Evolutionary conservation across 75 land plant genomes (phyloP), one percentile per base, ranked within the genome.

Genomic region (Ceratopteris richardii): DNA sequence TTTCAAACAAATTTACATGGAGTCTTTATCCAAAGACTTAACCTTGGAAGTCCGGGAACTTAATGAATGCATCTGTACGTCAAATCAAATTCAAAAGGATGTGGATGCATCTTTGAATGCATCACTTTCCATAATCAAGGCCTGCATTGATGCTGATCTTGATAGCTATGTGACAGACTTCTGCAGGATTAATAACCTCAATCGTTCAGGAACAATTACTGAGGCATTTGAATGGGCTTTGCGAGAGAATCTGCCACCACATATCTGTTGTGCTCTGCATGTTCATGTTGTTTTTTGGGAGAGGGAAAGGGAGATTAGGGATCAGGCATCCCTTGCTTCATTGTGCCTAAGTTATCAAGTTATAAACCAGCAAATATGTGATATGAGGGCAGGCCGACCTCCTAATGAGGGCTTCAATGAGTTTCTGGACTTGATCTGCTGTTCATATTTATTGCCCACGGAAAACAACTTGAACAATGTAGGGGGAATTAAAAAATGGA

Each of bases 201-300:
- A 66, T 30, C 41, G 28, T 36, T 57, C 36, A 19, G 60, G 46
- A 24, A 25, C 29, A 1, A 27, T 47, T 12, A 46, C 25, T 17
- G 48, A 42, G 19, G 51, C 68, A 21, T 56, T 66, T 28, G 68
- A 66, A 33, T 66, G 68, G 68, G 68, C 56, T 5, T 24, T 66
- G 31, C 54, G 68, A 21, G 68, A 46, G 33, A 56, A 56, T 21
- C 31, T 66, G 18, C 44, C 40, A 27, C 17, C 13, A 25, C 21
- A 23, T 18, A 44, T 42, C 27, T 39, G 18, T 24, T 11, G 22
- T 11, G 29, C 60, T 44, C 27, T 60, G 30, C 46, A 47, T 46
- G 5, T 66, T 42, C 68, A 66, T 31, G 29, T 56, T 56, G 58
- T 66, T 20, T 13, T 55, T 25, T 66, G 68, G 68, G 60, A 66